These are phyloP conservation scores for Ceratocystis huliohia DNA, from an alignment of 2,329 filamentous ascomycete species.

Conservation along the genomic window DNA sequence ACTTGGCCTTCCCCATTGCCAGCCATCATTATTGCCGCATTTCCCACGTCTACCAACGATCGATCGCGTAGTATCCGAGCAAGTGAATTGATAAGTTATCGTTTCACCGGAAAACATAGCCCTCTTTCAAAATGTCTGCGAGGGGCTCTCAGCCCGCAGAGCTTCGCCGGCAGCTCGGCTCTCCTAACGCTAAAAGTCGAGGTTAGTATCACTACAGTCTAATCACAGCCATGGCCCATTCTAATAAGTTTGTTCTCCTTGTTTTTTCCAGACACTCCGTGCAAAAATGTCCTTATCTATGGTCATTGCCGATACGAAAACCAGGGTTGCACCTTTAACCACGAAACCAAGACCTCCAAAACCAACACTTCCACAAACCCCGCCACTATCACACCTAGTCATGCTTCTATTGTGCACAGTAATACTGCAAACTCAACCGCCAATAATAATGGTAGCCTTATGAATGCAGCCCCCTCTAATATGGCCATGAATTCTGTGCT, in stretches of 20 bases:
- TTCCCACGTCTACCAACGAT: not conserved
- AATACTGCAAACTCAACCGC: slow-evolving; percentile 11
- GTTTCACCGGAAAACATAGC: not conserved
- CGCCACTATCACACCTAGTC: slow-evolving; percentile 13
- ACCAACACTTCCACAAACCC: slow-evolving; percentile 12
- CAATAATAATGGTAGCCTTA: not conserved
- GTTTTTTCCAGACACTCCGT: slow-evolving; percentile 53
- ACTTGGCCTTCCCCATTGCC: not conserved
- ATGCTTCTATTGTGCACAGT: slow-evolving; percentile 21
- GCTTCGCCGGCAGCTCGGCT: slow-evolving; percentile 41
- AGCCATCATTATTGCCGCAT: slow-evolving; percentile 2
- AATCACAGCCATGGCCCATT: no score
- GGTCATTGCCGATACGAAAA: slow-evolving; percentile 88
- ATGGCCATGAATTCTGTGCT: slow-evolving; percentile 13
- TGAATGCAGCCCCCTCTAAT: slow-evolving; percentile 7
- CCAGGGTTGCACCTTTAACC: slow-evolving; percentile 81
- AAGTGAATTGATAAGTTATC: not conserved
- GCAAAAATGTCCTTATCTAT: slow-evolving; percentile 86
- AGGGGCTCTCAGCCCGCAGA: slow-evolving; percentile 30
- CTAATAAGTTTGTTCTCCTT: no score
- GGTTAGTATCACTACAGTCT: slow-evolving; percentile 30
- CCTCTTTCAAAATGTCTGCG: slow-evolving; percentile 14
- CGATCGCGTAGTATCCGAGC: not conserved
- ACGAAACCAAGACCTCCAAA: slow-evolving; percentile 49
- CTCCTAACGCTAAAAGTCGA: slow-evolving; percentile 44